Conservation (phyloP, 2,329 filamentous ascomycete species). For the Paraphaeosphaeria sporulosa region DNA sequence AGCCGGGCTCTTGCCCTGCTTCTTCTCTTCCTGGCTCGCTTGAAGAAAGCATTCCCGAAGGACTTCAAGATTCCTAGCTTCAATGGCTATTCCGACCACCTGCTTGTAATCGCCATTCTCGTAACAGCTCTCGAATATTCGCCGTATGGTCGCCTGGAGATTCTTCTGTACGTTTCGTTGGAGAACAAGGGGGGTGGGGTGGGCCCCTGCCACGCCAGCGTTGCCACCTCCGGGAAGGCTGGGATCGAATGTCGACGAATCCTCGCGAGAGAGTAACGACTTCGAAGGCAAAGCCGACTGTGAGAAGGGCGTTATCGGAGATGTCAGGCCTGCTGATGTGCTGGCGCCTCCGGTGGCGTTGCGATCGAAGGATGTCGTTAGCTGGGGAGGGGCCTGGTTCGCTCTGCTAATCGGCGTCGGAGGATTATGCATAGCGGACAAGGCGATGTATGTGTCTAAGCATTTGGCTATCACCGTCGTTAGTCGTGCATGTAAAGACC, state of each 20-base stretch:
- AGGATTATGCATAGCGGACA: conserved; percentile 69
- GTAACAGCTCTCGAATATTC: conserved; percentile 90
- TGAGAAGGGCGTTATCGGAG: conserved; percentile 93
- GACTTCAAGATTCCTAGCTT: conserved; percentile 90
- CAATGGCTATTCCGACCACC: conserved; percentile 94
- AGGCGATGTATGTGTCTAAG: conserved; percentile 94
- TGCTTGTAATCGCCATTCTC: conserved; percentile 87
- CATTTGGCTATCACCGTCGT: conserved; percentile 72
- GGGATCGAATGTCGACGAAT: conserved; percentile 68
- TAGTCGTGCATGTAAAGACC: background rate
- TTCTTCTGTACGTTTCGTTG: conserved; percentile 79
- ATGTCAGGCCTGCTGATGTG: conserved; percentile 73
- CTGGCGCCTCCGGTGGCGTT: conserved; percentile 70
- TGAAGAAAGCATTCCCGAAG: conserved; percentile 86
- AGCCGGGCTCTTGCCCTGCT: conserved; percentile 64
- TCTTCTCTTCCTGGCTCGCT: conserved; percentile 85
- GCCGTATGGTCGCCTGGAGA: conserved; percentile 83
- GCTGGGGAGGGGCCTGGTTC: conserved; percentile 66
- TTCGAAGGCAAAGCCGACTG: conserved; percentile 93
- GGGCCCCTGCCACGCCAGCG: conserved; percentile 60
- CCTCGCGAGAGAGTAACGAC: conserved; percentile 86
- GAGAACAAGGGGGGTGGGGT: conserved; percentile 69
- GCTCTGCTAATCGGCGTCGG: conserved; percentile 58
- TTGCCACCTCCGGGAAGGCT: conserved; percentile 64
- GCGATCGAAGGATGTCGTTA: conserved; percentile 80